A percentile compares a stretch with the other conserved stretches of the same genome.
Conservation (phyloP, 108 stramenopile genomes). For the Skeletonema grethae region DNA sequence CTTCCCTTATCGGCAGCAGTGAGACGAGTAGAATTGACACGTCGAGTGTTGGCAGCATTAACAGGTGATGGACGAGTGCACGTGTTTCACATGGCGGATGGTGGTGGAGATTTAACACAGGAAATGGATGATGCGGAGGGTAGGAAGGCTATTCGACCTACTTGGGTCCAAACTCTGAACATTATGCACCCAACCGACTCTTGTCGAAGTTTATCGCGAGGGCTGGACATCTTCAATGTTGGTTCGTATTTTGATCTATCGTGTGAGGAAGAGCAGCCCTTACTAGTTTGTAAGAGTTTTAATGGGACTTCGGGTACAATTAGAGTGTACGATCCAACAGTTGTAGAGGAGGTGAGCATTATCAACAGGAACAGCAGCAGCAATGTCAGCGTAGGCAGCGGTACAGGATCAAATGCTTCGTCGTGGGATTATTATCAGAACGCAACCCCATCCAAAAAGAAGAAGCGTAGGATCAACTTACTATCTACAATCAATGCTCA, state of each 20-base stretch:
- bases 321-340: slow-evolving; percentile 46
- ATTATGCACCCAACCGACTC: slow-evolving; percentile 47
- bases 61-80: slow-evolving; percentile 45
- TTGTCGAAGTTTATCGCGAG: slow-evolving; percentile 32
- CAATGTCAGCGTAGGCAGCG: slow-evolving; percentile 28
- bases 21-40: slow-evolving; percentile 40
- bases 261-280: slow-evolving; percentile 25
- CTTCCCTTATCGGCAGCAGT: slow-evolving; percentile 46
- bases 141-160: slow-evolving; percentile 11
- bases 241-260: slow-evolving; percentile 48
- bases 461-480: slow-evolving; percentile 33
- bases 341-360: slow-evolving; percentile 18
- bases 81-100: slow-evolving; percentile 32
- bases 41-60: slow-evolving; percentile 36
- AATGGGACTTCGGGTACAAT: slow-evolving; percentile 38
- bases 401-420: slow-evolving; percentile 12
- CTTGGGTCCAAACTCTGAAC: slow-evolving; percentile 36
- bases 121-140: background rate
- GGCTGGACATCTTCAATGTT: slow-evolving; percentile 31
- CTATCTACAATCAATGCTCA: slow-evolving; percentile 42
- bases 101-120: background rate
- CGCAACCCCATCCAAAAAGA: slow-evolving; percentile 5
- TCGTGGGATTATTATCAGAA: slow-evolving; percentile 24
- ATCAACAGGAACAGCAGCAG: slow-evolving; percentile 1
- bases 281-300: slow-evolving; percentile 48